Base-by-base conservation (phyloP, 2,329 filamentous ascomycete genomes). In the Cytospora schulzeri region DNA sequence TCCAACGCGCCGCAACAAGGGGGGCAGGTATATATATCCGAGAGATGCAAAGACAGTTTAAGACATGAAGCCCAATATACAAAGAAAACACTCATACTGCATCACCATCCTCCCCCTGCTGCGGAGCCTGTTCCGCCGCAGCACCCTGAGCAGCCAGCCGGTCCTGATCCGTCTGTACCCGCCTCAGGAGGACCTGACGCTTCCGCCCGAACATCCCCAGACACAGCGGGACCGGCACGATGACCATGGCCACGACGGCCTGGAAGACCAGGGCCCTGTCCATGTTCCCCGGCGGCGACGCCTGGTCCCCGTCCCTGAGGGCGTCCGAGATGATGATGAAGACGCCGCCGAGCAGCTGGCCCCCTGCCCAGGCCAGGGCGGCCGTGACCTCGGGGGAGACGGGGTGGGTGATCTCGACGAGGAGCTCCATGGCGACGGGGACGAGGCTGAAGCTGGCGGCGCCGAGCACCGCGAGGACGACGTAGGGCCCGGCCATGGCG, bases 341-440 rank as follows among this genome's bases (percentile, higher is more conserved):
- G 31, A 93, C 77, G 2, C 87, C 93, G 15, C 95, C 95, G 0
- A 96, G 77, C 9, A 97, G 77, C 79, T 98, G 94, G 0, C 95
- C 94, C 7, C 90, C 90, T 1, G 86, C 85, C 95, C 95, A 98
- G 71, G 90, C 91, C 26, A 96, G 81, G 31, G 91, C 92, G 67
- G 87, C 91, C 0, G 91, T 91, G 53, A 97, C 85, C 77, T 96
- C 94, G 0, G 95, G 93, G 50, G 88, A 89, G 29, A 96, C 87
- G 0, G 95, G 95, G 72, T 95, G 91, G 6, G 91, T 93, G 65
- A 97, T 85, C 75, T 98, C 92, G 59, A 91, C 91, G 19, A 97
- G 80, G 70, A 91, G 93, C 77, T 99, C 95, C 57, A 98, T 84
- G 7, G 88, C 91, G 45, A 97, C 85, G 3, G 95, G 95, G 0